Evolutionary conservation across 169 alveolate genomes (phyloP).

Genomic region (Babesia sp.): DNA sequence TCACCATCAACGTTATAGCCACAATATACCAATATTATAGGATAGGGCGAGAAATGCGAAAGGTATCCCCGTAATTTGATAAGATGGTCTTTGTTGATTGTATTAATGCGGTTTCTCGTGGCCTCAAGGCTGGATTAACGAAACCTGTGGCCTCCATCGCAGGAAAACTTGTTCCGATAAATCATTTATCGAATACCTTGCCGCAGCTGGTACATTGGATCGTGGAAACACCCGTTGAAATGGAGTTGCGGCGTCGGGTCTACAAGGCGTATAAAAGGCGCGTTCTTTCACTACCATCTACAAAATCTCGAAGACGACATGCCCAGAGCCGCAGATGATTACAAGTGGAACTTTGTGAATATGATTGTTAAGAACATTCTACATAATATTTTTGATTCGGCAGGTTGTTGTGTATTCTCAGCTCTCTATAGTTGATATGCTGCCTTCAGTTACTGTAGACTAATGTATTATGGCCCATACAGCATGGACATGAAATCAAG

Average conservation of each 20-base stretch:
- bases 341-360: too few species aligned
- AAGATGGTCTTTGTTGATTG: not conserved
- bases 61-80: not conserved
- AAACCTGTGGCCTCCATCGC: not conserved
- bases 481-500: too few species aligned
- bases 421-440: too few species aligned
- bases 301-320: conserved; percentile 78
- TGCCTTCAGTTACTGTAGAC: too few species aligned
- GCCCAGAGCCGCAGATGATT: conserved; percentile 73
- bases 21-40: not conserved
- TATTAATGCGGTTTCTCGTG: not conserved
- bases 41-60: not conserved
- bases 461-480: too few species aligned
- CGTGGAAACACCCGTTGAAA: conserved; percentile 2
- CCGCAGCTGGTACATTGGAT: conserved; percentile 6
- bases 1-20: not conserved
- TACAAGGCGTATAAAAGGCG: conserved; percentile 79
- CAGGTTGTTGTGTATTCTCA: too few species aligned
- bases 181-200: not conserved
- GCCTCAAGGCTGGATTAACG: not conserved
- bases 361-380: too few species aligned
- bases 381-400: too few species aligned
- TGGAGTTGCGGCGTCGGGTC: conserved; percentile 72
- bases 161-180: not conserved
- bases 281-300: conserved; percentile 74